Base-by-base conservation (phyloP, 495 filamentous ascomycete genomes). In the Bathelium albidoporum region DNA sequence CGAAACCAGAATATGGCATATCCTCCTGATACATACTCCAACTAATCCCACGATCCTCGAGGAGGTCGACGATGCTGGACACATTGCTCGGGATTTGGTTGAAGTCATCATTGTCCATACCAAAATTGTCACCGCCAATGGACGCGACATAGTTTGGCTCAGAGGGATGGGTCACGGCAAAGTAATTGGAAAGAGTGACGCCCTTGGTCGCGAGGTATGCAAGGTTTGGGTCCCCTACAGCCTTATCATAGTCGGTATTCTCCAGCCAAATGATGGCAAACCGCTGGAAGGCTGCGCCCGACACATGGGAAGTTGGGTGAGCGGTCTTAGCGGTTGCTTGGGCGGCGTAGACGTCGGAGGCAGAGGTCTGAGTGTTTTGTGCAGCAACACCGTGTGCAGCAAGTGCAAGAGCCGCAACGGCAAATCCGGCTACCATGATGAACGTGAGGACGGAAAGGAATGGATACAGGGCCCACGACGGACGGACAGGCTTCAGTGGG, bases 101-200 rank as follows among this genome's bases (percentile, higher is more conserved):
- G 63, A 74, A 66, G 64, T 70, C 59, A 59, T 74, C 73, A 53
- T 73, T 71, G 64, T 74, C 70, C 63, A 73, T 72, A 20, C 72
- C 72, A 49, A 70, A 73, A 60, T 74, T 70, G 58, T 74, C 72
- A 20, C 72, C 72, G 10, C 64, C 63, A 52, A 70, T 64, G 14
- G 68, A 55, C 2, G 72, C 67, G 29, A 65, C 64, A 55, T 74
- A 74, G 65, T 73, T 74, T 7, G 72, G 72, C 69, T 73, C 70
- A 36, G 65, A 68, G 5, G 83, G 83, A 64, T 85, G 83, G 1
- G 82, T 86, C 12, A 83, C 77, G 4, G 76, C 81, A 69, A 79
- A 83, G 64, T 72, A 66, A 55, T 74, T 73, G 18, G 66, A 60
- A 1, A 74, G 64, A 16, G 67, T 68, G 36, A 74, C 72, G 18